These are phyloP conservation scores for Yarrowia galli DNA, from an alignment of 1,139 yeast species.

Conservation along the genomic window DNA sequence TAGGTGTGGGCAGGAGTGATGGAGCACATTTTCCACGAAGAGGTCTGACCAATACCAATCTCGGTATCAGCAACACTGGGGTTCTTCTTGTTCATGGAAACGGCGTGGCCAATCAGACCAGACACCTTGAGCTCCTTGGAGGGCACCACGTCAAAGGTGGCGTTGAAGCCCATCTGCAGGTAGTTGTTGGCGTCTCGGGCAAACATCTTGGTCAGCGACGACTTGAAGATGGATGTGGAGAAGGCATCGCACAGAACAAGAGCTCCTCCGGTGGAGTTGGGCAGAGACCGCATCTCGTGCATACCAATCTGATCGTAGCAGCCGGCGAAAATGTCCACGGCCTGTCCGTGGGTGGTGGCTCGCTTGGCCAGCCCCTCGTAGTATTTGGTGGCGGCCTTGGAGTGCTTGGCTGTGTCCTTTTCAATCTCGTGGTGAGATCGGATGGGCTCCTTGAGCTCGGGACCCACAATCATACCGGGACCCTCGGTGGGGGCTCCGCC, in stretches of 20 bases:
- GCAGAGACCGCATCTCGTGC: constrained; percentile 86
- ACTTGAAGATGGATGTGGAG: constrained; percentile 92
- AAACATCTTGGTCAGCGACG: constrained; percentile 83
- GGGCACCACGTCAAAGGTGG: constrained; percentile 77
- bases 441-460: constrained; percentile 91
- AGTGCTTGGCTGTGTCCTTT: constrained; percentile 74
- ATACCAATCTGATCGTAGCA: constrained; percentile 96
- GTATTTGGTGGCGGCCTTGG: constrained; percentile 82
- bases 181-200: constrained; percentile 83
- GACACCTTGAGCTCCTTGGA: constrained; percentile 85
- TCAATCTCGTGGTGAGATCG: constrained; percentile 96
- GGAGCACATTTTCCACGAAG: constrained; percentile 83
- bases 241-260: constrained; percentile 89
- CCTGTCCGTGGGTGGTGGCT: constrained; percentile 74
- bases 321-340: constrained; percentile 91
- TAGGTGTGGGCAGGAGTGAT: constrained; percentile 87
- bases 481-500: constrained; percentile 96
- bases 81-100: constrained; percentile 53
- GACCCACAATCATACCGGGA: constrained; percentile 94
- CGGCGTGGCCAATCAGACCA: constrained; percentile 85
- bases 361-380: constrained; percentile 78
- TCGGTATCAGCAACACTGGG: constrained; percentile 88
- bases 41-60: constrained; percentile 91
- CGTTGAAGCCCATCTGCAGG: constrained; percentile 74
- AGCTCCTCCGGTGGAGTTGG: constrained; percentile 89